Conservation (phyloP, 805 yeast genomes). For the Candida boleticola region DNA sequence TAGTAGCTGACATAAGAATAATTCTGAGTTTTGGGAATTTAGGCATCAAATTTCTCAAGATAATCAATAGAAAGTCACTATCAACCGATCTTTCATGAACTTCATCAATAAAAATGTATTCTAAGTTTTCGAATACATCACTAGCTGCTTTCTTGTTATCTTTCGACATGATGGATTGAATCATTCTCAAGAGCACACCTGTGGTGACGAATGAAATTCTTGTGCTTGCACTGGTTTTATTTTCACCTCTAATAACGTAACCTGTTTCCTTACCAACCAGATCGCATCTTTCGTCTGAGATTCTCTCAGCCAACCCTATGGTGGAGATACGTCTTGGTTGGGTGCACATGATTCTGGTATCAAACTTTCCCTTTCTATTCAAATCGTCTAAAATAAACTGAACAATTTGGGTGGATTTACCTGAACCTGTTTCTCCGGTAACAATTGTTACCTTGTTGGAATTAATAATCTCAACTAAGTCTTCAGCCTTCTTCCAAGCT, state of each 20-base stretch:
- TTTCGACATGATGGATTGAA: conserved; percentile 51
- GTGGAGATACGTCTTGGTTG: conserved; percentile 97
- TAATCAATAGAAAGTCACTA: conserved; percentile 77
- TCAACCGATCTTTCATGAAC: conserved; percentile 97
- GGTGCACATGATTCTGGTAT: conserved; percentile 72
- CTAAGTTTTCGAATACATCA: conserved; percentile 50
- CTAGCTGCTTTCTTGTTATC: conserved; percentile 17
- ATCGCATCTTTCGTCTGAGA: conserved; percentile 75
- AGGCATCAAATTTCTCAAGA: conserved; percentile 60
- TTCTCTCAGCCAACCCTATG: conserved; percentile 90
- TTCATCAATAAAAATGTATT: conserved; percentile 83
- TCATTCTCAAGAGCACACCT: conserved; percentile 84
- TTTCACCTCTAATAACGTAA: conserved; percentile 87
- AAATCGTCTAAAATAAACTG: conserved; percentile 81
- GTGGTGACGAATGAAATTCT: conserved; percentile 87
- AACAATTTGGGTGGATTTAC: conserved; percentile 92
- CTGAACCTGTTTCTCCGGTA: conserved; percentile 98
- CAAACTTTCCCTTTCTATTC: conserved; percentile 45
- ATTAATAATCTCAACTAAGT: conserved; percentile 55
- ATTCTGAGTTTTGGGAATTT: conserved; percentile 58
- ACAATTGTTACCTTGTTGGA: conserved; percentile 66
- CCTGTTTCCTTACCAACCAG: conserved; percentile 77
- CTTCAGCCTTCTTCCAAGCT: conserved; percentile 71
- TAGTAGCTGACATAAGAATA: conserved; percentile 92
- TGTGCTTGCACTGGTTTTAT: conserved; percentile 58